These are phyloP conservation scores for Bipolaris sorokiniana DNA, from an alignment of 2,329 filamentous ascomycete species.

Conservation along the genomic window DNA sequence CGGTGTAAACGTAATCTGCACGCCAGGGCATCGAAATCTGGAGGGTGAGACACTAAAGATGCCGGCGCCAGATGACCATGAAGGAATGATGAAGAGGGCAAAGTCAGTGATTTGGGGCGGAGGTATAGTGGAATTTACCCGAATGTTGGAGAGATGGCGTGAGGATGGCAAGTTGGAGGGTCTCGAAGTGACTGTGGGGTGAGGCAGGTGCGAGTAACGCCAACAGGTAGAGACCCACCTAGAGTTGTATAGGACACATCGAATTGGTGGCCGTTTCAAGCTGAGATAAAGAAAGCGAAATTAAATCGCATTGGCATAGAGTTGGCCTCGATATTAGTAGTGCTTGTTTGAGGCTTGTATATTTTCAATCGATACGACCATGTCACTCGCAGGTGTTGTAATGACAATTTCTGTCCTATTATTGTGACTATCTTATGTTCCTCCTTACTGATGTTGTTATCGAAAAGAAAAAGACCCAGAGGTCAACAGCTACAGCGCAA, in stretches of 20 bases:
- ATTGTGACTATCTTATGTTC: not conserved
- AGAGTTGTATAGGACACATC: too few species aligned
- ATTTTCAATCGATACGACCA: too few species aligned
- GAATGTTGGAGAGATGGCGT: slow-evolving; percentile 14
- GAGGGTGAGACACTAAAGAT: slow-evolving; percentile 16
- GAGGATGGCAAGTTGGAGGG: slow-evolving; percentile 15
- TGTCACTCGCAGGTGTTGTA: not conserved
- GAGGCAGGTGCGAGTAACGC: not conserved
- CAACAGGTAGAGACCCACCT: too few species aligned
- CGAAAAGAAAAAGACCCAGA: too few species aligned
- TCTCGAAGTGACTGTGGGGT: slow-evolving; percentile 3
- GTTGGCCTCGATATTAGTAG: too few species aligned
- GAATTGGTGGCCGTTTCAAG: too few species aligned
- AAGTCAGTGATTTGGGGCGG: slow-evolving; percentile 11
- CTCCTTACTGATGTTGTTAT: not conserved
- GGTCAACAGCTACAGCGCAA: too few species aligned
- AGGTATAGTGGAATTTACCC: slow-evolving; percentile 13
- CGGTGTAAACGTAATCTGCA: slow-evolving; percentile 8
- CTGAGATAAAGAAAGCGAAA: too few species aligned
- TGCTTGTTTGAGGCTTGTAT: too few species aligned
- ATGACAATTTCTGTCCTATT: not conserved
- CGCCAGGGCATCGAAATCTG: slow-evolving; percentile 14
- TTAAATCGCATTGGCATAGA: too few species aligned
- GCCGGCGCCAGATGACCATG: slow-evolving; percentile 12
- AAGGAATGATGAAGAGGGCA: slow-evolving; percentile 18